phyloP scores from a whole-genome alignment of 2,329 filamentous ascomycete species.

The Mycosphaerella sp. region DNA sequence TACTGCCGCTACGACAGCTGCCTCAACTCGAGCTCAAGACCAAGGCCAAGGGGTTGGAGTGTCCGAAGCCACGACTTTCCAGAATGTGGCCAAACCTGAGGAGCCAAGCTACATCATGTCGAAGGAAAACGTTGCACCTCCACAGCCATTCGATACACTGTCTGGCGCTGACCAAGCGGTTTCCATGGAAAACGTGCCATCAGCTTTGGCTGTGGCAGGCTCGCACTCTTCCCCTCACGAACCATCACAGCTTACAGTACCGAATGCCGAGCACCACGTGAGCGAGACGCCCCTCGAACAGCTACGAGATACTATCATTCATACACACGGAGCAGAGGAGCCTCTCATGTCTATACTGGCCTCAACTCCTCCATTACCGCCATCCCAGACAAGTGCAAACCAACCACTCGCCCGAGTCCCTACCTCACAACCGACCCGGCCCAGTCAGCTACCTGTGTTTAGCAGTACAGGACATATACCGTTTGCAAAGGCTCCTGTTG shows the following conservation, averaged over 20 bases:
- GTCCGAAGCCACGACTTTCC: too few relatives aligned
- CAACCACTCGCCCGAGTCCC: neutral
- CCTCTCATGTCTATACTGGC: neutral
- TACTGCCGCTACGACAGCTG: neutral
- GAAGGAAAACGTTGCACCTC: conserved; percentile 2
- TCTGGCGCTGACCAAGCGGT: neutral
- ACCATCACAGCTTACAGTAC: neutral
- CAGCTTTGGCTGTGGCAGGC: neutral
- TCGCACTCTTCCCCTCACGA: neutral
- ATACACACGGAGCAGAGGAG: neutral
- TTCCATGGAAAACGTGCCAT: neutral
- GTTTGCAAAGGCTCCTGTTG: conserved; percentile 22
- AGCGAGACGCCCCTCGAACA: neutral
- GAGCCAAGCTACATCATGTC: neutral
- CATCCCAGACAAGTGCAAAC: neutral
- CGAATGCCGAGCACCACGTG: neutral
- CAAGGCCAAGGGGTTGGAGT: neutral
- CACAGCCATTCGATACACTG: neutral
- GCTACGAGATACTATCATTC: neutral
- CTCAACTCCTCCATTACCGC: neutral
- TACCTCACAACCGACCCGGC: neutral
- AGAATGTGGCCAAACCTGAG: neutral
- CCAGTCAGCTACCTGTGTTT: conserved; percentile 24
- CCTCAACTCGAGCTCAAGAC: neutral
- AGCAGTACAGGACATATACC: conserved; percentile 33